These are phyloP conservation scores for Vaccinium vitisidaea DNA, from an alignment of 148 eudicot species.

Conservation along the genomic window DNA sequence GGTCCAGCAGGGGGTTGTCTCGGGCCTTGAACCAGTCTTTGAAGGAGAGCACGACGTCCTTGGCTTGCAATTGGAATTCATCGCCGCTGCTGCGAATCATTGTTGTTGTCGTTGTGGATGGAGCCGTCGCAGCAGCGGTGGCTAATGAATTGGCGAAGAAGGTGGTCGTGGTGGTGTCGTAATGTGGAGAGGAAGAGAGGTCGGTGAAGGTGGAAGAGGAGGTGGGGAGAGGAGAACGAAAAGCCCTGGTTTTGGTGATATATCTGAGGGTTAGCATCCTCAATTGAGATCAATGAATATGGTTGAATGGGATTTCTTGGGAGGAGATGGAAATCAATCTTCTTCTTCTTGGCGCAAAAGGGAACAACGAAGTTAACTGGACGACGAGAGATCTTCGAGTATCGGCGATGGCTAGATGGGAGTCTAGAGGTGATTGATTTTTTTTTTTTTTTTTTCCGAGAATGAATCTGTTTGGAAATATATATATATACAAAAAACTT, in stretches of 20 bases:
- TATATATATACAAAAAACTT: too few species aligned
- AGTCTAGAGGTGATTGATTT: too few species aligned
- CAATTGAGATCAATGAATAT: neutral
- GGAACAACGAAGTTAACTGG: too few species aligned
- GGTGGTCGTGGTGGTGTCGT: constrained; percentile 3
- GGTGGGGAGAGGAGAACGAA: constrained; percentile 18
- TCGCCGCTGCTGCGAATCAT: neutral
- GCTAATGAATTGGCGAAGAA: neutral
- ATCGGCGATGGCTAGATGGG: too few species aligned
- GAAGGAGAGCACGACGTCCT: constrained; percentile 35
- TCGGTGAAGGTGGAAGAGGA: neutral
- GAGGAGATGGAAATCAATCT: too few species aligned
- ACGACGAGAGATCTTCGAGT: too few species aligned
- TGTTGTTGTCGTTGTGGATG: neutral
- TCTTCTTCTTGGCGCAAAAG: too few species aligned
- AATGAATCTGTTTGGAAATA: too few species aligned
- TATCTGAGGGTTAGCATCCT: constrained; percentile 30
- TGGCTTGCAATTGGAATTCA: constrained; percentile 21
- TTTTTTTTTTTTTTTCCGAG: too few species aligned
- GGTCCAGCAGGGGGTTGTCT: constrained; percentile 36
- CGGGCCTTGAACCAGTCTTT: constrained; percentile 46
- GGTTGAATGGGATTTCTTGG: neutral
- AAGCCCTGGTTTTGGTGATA: constrained; percentile 33
- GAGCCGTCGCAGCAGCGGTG: neutral
- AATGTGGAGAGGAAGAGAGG: too few species aligned